phyloP scores from a whole-genome alignment of 2,329 filamentous ascomycete species.

The Arthroderma sp. region DNA sequence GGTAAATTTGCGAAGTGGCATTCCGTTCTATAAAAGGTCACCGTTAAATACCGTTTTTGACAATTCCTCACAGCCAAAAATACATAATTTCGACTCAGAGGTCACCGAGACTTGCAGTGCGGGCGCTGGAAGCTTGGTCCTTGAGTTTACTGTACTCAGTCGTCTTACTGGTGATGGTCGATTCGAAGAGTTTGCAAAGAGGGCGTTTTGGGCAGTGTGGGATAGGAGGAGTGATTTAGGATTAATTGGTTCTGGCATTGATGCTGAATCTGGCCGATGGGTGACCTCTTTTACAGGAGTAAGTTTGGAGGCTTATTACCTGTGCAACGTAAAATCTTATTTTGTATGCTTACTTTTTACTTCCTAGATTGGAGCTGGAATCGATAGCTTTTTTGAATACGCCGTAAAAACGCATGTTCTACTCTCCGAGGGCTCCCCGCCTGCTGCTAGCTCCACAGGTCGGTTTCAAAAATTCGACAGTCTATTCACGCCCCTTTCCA shows the following conservation, averaged over 20 bases:
- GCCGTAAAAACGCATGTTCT: constrained; percentile 88
- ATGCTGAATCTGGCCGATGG: constrained; percentile 84
- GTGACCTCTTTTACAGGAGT: constrained; percentile 70
- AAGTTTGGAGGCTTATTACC: constrained; percentile 10
- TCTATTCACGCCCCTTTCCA: constrained; percentile 50
- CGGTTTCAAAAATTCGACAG: constrained; percentile 43
- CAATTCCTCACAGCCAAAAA: constrained; percentile 7
- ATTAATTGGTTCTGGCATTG: constrained; percentile 80
- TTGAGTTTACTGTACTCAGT: constrained; percentile 86
- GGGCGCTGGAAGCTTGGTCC: constrained; percentile 84
- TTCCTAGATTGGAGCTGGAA: constrained; percentile 67
- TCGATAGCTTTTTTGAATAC: constrained; percentile 98
- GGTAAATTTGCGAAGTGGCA: constrained; percentile 79
- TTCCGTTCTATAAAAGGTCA: constrained; percentile 84
- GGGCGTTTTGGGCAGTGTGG: constrained; percentile 98
- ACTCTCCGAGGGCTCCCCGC: constrained; percentile 55
- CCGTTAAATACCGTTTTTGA: constrained; percentile 46
- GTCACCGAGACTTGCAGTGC: constrained; percentile 95
- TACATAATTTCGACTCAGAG: constrained; percentile 37
- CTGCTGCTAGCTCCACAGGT: constrained; percentile 23
- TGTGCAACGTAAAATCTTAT: neutral
- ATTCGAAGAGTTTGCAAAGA: constrained; percentile 83
- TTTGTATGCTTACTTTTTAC: neutral
- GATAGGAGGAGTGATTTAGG: constrained; percentile 69
- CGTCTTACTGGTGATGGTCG: constrained; percentile 70